Evolutionary conservation across 2,329 filamentous ascomycete genomes (phyloP).

Genomic region (Tolypocladium pustulatum): DNA sequence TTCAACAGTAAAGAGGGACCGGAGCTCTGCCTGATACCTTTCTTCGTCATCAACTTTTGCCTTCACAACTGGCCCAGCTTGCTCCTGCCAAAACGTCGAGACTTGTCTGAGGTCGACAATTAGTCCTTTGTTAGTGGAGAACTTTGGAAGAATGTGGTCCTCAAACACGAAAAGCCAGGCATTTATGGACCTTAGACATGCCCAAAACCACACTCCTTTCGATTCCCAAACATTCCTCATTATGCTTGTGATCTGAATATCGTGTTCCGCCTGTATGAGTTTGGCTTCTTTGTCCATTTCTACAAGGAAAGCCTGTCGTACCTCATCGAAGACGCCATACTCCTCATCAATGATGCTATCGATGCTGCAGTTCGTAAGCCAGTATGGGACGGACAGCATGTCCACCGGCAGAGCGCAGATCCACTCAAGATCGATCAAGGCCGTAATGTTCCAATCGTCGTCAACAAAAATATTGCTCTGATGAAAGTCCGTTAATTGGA

Average conservation of each 20-base stretch:
- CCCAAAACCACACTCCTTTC: constrained; percentile 13
- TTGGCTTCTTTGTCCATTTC: constrained; percentile 6
- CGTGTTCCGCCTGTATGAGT: constrained; percentile 4
- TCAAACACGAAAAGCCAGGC: constrained; percentile 11
- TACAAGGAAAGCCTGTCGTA: constrained; percentile 5
- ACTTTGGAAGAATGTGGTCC: constrained; percentile 9
- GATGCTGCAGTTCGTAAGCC: constrained; percentile 15
- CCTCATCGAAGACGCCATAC: constrained; percentile 6
- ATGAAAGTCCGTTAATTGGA: constrained; percentile 21
- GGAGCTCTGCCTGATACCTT: constrained; percentile 7
- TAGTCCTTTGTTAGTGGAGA: constrained; percentile 5
- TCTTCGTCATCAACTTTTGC: constrained; percentile 8
- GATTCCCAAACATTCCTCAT: constrained; percentile 9
- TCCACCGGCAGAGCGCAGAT: constrained; percentile 18
- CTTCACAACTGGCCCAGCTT: constrained; percentile 1
- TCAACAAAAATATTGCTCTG: constrained; percentile 24
- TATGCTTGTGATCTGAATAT: constrained; percentile 5
- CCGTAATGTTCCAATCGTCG: constrained; percentile 20
- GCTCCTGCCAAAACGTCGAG: constrained; percentile 8
- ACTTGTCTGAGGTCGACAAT: constrained; percentile 5
- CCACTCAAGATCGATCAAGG: constrained; percentile 23
- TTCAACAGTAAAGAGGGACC: background rate
- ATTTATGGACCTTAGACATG: constrained; percentile 9
- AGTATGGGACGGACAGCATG: constrained; percentile 20
- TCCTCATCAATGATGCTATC: constrained; percentile 8